Evolutionary conservation across 2,329 filamentous ascomycete species (phyloP).

Genomic region (Xylaria sp.): DNA sequence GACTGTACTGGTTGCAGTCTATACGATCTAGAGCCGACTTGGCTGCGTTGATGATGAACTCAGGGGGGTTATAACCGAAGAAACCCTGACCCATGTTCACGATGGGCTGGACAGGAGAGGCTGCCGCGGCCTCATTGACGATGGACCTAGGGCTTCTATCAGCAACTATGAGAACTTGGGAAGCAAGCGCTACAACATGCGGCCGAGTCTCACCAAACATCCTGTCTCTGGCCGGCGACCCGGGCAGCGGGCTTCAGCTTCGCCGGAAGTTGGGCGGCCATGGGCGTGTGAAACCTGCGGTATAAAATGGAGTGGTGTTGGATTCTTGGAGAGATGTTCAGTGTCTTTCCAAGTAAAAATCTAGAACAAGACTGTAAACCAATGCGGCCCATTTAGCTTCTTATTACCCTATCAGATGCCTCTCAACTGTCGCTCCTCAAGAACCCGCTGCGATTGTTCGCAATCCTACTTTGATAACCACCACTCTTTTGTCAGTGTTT

Average conservation of each 20-base stretch:
- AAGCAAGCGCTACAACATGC: conserved; percentile 1
- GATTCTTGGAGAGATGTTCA: conserved; percentile 10
- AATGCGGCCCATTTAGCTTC: conserved; percentile 42
- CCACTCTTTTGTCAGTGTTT: background rate
- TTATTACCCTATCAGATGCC: background rate
- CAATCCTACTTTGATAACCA: conserved; percentile 12
- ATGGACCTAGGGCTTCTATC: conserved; percentile 62
- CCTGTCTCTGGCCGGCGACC: conserved; percentile 61
- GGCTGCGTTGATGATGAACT: conserved; percentile 90
- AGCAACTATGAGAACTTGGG: conserved; percentile 16
- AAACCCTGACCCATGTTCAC: conserved; percentile 76
- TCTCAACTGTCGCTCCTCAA: background rate
- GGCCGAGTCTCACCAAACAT: conserved; percentile 61
- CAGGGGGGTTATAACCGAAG: conserved; percentile 93
- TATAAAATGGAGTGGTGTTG: conserved; percentile 16
- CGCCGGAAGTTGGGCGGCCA: conserved; percentile 53
- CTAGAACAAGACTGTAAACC: conserved; percentile 26
- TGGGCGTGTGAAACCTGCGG: conserved; percentile 50
- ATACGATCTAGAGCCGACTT: conserved; percentile 89
- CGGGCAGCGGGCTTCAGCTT: conserved; percentile 63
- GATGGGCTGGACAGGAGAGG: conserved; percentile 71
- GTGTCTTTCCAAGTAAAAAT: conserved; percentile 17
- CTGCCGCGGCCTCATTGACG: conserved; percentile 72
- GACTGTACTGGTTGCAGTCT: conserved; percentile 98
- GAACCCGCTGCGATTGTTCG: background rate